These are phyloP conservation scores for Cercospora beticola DNA, from an alignment of 2,329 filamentous ascomycete species.

Conservation along the genomic window DNA sequence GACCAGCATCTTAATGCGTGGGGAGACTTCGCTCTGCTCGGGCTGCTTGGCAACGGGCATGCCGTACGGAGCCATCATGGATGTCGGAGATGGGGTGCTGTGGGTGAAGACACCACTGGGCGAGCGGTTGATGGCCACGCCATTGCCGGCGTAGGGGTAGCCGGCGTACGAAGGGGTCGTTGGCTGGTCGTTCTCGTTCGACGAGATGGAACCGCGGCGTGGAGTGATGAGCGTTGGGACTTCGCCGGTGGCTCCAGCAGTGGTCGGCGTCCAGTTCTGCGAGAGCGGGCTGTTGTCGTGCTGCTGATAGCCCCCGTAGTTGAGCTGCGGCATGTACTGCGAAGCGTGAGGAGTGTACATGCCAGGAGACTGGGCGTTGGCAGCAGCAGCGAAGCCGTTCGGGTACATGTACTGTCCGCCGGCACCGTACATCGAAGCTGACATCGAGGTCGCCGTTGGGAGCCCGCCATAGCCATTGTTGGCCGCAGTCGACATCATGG, in stretches of 20 bases:
- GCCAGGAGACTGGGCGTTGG: slow-evolving; percentile 38
- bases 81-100: slow-evolving; percentile 53
- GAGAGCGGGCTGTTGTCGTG: slow-evolving; percentile 50
- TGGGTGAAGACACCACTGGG: slow-evolving; percentile 50
- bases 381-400: slow-evolving; percentile 30
- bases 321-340: slow-evolving; percentile 45
- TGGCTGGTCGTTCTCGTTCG: slow-evolving; percentile 54
- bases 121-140: slow-evolving; percentile 51
- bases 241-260: slow-evolving; percentile 47
- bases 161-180: slow-evolving; percentile 49
- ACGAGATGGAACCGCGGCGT: slow-evolving; percentile 53
- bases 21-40: slow-evolving; percentile 44
- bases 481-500: slow-evolving; percentile 35
- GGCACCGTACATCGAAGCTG: slow-evolving; percentile 36
- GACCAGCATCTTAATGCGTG: slow-evolving; percentile 48
- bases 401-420: slow-evolving; percentile 37
- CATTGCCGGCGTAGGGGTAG: slow-evolving; percentile 44
- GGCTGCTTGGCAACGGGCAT: slow-evolving; percentile 41
- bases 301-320: slow-evolving; percentile 48
- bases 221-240: slow-evolving; percentile 53
- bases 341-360: slow-evolving; percentile 48
- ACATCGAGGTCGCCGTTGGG: slow-evolving; percentile 31
- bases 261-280: slow-evolving; percentile 46
- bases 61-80: slow-evolving; percentile 47
- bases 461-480: slow-evolving; percentile 34